Conservation (phyloP, 2,329 filamentous ascomycete species). For the Lachnellula subtilissima region DNA sequence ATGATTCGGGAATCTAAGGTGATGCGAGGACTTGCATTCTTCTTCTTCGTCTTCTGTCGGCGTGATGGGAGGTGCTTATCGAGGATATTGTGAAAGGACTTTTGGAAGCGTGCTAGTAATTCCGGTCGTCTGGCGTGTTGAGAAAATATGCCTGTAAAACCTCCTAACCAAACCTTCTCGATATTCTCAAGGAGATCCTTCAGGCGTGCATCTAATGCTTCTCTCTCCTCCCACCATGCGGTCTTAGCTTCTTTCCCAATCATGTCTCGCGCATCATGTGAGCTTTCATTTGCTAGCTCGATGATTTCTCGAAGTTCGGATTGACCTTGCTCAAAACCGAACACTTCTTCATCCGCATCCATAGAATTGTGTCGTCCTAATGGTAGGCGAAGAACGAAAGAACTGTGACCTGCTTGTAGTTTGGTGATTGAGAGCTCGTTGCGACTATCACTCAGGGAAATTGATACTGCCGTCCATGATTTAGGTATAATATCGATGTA, state of each 20-base stretch:
- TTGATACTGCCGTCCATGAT: slow-evolving; percentile 79
- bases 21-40: slow-evolving; percentile 39
- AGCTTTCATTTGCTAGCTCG: slow-evolving; percentile 72
- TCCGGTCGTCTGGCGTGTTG: slow-evolving; percentile 59
- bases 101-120: slow-evolving; percentile 69
- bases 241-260: slow-evolving; percentile 69
- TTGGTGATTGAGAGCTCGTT: slow-evolving; percentile 89
- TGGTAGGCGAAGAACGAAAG: slow-evolving; percentile 83
- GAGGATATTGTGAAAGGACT: slow-evolving; percentile 71
- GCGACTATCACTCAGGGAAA: slow-evolving; percentile 75
- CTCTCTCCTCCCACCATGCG: slow-evolving; percentile 86
- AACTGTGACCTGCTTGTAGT: slow-evolving; percentile 67
- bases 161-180: slow-evolving; percentile 90
- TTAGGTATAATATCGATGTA: slow-evolving; percentile 82
- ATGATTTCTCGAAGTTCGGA: slow-evolving; percentile 81
- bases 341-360: slow-evolving; percentile 74
- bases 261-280: slow-evolving; percentile 69
- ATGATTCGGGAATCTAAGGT: slow-evolving; percentile 64
- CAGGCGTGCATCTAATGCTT: slow-evolving; percentile 72
- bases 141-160: slow-evolving; percentile 91
- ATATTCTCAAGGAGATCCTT: slow-evolving; percentile 77
- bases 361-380: slow-evolving; percentile 76
- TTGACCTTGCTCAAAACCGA: slow-evolving; percentile 77
- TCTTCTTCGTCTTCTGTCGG: slow-evolving; percentile 58
- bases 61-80: slow-evolving; percentile 77